A percentile compares a stretch with the other conserved stretches of the same genome.
phyloP scores from a whole-genome alignment of 2,329 filamentous ascomycete species.

The Aphanocladium album region DNA sequence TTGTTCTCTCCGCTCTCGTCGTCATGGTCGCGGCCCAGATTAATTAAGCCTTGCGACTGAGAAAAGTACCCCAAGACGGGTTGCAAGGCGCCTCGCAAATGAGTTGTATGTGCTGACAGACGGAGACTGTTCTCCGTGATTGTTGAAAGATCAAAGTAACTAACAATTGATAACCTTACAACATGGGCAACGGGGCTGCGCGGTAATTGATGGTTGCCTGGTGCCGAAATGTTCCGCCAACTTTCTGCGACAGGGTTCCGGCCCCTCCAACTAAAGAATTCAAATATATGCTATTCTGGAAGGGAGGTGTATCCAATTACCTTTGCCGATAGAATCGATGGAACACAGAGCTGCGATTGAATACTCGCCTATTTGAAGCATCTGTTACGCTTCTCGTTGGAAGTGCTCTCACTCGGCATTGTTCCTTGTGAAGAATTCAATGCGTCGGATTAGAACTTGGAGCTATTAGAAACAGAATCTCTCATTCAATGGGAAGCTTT shows the following conservation, averaged over 20 bases:
- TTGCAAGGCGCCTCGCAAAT: neutral
- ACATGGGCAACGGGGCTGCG: neutral
- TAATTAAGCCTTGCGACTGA: neutral
- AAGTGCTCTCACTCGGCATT: too few species aligned
- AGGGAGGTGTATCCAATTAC: neutral
- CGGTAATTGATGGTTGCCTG: neutral
- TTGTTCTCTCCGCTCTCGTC: conserved; percentile 25
- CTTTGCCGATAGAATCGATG: neutral
- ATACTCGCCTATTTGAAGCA: too few species aligned
- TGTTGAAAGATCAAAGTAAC: neutral
- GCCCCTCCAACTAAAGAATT: neutral
- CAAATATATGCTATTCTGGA: neutral
- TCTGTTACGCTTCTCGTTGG: too few species aligned
- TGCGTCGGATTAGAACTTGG: too few species aligned
- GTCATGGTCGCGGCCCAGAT: neutral
- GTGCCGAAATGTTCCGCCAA: neutral
- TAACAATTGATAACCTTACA: neutral
- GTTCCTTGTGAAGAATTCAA: too few species aligned
- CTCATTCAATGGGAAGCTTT: too few species aligned
- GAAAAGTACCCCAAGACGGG: neutral
- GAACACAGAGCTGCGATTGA: too few species aligned
- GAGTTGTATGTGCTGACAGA: neutral
- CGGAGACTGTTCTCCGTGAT: neutral
- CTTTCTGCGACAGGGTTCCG: neutral
- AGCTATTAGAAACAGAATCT: too few species aligned